These are phyloP conservation scores for Westerdykella sp. DNA, from an alignment of 2,329 filamentous ascomycete species.

Conservation along the genomic window DNA sequence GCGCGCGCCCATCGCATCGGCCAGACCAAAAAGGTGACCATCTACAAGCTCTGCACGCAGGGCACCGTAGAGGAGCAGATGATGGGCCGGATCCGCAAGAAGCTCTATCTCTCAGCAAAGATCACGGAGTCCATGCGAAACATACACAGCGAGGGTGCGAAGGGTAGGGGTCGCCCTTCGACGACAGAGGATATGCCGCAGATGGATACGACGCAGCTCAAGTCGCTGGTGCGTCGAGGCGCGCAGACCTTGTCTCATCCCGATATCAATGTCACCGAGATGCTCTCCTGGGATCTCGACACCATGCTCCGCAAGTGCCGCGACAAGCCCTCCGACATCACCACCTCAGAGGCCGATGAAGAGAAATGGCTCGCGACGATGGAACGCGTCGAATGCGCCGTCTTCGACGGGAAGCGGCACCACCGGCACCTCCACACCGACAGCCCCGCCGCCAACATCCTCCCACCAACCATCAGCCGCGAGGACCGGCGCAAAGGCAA, in stretches of 20 bases:
- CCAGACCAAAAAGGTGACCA: conserved; percentile 48
- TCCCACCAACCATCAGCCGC: conserved; percentile 37
- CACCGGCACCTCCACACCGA: conserved; percentile 35
- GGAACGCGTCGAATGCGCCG: conserved; percentile 51
- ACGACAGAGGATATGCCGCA: conserved; percentile 46
- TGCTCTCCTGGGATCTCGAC: conserved; percentile 53
- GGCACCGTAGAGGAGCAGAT: conserved; percentile 56
- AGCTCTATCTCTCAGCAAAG: conserved; percentile 55
- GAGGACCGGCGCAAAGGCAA: conserved; percentile 50
- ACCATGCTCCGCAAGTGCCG: conserved; percentile 51
- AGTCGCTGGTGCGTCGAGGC: conserved; percentile 50
- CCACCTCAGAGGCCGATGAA: conserved; percentile 45
- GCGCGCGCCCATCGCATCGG: conserved; percentile 51
- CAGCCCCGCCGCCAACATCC: conserved; percentile 31
- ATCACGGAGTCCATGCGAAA: conserved; percentile 55
- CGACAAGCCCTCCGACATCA: conserved; percentile 41
- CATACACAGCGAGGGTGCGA: conserved; percentile 39
- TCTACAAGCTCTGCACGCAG: conserved; percentile 52
- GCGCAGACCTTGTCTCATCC: conserved; percentile 49
- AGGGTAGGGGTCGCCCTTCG: conserved; percentile 13
- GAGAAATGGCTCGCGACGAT: conserved; percentile 51
- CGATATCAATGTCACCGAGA: conserved; percentile 50
- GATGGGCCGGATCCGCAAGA: conserved; percentile 54
- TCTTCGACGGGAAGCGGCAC: conserved; percentile 53
- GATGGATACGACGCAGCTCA: conserved; percentile 48